phyloP scores from a whole-genome alignment of 129 eudicot genomes.

The carrot (Daucus carota) region DNA sequence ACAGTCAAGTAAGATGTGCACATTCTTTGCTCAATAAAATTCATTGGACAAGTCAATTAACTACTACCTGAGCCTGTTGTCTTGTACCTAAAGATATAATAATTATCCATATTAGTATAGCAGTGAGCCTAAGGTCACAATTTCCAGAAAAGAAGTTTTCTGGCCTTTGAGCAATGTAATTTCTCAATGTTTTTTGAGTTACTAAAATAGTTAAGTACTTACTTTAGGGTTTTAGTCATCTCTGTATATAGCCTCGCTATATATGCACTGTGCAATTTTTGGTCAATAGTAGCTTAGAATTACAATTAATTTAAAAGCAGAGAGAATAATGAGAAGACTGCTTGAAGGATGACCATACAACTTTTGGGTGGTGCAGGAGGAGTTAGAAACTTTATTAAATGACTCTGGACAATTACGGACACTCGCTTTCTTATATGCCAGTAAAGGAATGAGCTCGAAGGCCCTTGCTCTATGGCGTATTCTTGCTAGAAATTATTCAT shows the following conservation, averaged over 20 bases:
- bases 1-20: background rate
- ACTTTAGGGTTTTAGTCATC: background rate
- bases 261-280: slow-evolving; percentile 15
- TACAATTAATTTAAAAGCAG: slow-evolving; percentile 8
- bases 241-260: background rate
- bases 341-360: slow-evolving; percentile 33
- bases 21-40: background rate
- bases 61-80: background rate
- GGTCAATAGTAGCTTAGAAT: slow-evolving; percentile 18
- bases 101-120: background rate
- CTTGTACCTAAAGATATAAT: background rate
- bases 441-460: slow-evolving; percentile 84
- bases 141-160: background rate
- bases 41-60: background rate
- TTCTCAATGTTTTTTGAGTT: background rate
- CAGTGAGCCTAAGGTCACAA: background rate
- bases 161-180: background rate
- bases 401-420: slow-evolving; percentile 85
- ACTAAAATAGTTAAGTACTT: background rate
- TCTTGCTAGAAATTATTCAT: slow-evolving; percentile 65
- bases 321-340: slow-evolving; percentile 16
- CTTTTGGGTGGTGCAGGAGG: slow-evolving; percentile 83
- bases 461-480: slow-evolving; percentile 91
- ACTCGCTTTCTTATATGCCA: slow-evolving; percentile 86
- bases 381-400: slow-evolving; percentile 71